phyloP scores from a whole-genome alignment of 768 basidiomycete genomes.

The Rhizopogon rudus region DNA sequence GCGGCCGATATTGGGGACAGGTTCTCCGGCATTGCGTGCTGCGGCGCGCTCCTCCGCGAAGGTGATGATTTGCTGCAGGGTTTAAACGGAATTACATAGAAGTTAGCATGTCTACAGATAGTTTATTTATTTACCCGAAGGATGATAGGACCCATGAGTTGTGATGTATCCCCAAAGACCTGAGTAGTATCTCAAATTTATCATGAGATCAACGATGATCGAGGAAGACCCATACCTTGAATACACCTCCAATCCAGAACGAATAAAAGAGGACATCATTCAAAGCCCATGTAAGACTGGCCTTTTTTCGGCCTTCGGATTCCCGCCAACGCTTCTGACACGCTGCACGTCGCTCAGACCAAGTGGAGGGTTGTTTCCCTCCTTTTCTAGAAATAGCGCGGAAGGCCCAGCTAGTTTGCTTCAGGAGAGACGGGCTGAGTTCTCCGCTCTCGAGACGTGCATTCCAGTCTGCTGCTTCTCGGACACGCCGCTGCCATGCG shows the following conservation, averaged over 20 bases:
- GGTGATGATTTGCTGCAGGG: constrained; percentile 49
- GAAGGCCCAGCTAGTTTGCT: constrained; percentile 38
- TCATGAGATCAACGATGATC: background rate
- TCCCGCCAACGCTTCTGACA: constrained; percentile 42
- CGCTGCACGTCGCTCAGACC: constrained; percentile 18
- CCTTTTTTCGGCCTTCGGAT: constrained; percentile 36
- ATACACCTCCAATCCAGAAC: constrained; percentile 61
- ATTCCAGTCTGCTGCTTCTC: constrained; percentile 55
- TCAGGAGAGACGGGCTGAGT: constrained; percentile 34
- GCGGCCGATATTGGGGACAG: constrained; percentile 38
- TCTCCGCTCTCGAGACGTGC: constrained; percentile 38
- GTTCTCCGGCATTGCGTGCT: constrained; percentile 30
- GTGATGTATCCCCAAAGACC: constrained; percentile 56
- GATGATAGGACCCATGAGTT: constrained; percentile 59
- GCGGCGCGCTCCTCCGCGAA: constrained; percentile 47
- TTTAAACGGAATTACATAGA: background rate
- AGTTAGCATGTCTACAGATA: background rate
- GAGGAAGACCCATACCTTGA: constrained; percentile 38
- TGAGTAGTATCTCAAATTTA: constrained; percentile 15
- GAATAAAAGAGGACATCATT: constrained; percentile 53
- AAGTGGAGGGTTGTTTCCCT: constrained; percentile 11
- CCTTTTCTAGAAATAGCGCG: constrained; percentile 5
- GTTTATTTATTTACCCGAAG: constrained; percentile 37
- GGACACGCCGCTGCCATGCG: constrained; percentile 46
- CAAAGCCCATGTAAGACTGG: constrained; percentile 55